Conservation (phyloP, 106 monocot genomes). For the Platanthera guangdongensis region DNA sequence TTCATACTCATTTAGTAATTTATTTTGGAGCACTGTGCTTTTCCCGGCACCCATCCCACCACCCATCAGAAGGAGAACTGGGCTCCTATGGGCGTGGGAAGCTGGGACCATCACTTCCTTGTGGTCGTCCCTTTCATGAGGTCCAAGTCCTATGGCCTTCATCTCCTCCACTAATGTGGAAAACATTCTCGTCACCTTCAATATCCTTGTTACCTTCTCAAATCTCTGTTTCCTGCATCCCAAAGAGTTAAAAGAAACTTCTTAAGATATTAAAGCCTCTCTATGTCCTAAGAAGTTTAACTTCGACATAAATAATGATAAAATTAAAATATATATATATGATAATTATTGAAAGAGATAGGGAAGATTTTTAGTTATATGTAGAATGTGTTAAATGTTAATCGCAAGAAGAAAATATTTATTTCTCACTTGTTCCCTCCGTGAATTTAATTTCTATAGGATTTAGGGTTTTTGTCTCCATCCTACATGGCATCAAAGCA, state of each 20-base stretch:
- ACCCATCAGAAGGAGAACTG: conserved; percentile 88
- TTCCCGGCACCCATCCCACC: conserved; percentile 97
- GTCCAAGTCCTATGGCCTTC: conserved; percentile 64
- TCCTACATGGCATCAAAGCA: too few relatives aligned
- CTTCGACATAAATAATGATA: background rate
- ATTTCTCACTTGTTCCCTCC: too few relatives aligned
- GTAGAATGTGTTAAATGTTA: too few relatives aligned
- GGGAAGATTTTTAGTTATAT: too few relatives aligned
- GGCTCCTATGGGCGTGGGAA: conserved; percentile 63
- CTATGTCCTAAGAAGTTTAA: too few relatives aligned
- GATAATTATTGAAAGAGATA: background rate
- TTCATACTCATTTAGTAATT: conserved; percentile 59
- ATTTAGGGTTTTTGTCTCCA: too few relatives aligned
- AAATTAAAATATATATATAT: background rate
- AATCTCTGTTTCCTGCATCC: conserved; percentile 60
- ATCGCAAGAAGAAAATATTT: too few relatives aligned
- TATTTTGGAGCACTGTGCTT: conserved; percentile 88
- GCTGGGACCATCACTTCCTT: conserved; percentile 83
- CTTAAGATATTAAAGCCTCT: background rate
- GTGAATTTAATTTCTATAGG: too few relatives aligned
- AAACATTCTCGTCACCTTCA: conserved; percentile 75
- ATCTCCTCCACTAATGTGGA: conserved; percentile 82
- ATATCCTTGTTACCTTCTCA: conserved; percentile 62
- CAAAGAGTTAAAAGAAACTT: background rate
- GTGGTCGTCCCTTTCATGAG: background rate